Conservation (phyloP, 202 grass and related monocot genomes). For the Thinopyrum obtusiflorum region DNA sequence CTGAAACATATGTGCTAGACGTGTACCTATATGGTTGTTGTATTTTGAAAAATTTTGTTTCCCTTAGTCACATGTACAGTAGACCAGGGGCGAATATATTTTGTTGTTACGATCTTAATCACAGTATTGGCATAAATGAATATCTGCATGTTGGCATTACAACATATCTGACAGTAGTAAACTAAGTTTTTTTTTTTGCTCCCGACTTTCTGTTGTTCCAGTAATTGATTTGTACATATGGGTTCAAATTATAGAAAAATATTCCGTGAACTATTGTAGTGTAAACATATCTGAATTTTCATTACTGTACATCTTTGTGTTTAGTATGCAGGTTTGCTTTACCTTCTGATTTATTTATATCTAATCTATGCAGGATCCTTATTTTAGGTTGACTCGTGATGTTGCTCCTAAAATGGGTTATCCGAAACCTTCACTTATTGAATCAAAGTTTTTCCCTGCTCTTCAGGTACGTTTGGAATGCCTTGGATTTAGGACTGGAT, state of each 20-base stretch:
- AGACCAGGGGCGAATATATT: conserved; percentile 56
- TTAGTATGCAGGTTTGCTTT: background rate
- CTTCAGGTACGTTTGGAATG: conserved; percentile 55
- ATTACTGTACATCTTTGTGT: background rate
- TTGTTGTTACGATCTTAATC: background rate
- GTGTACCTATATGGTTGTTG: too few relatives aligned
- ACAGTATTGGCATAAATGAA: background rate
- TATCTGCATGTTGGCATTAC: conserved; percentile 1
- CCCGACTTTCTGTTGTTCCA: background rate
- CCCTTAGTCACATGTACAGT: conserved; percentile 54
- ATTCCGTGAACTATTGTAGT: background rate
- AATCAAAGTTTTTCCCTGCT: conserved; percentile 97
- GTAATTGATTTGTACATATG: background rate
- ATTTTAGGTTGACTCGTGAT: conserved; percentile 96
- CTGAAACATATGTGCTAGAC: too few relatives aligned
- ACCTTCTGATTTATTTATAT: background rate
- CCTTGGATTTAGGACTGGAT: background rate
- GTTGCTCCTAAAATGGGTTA: conserved; percentile 92
- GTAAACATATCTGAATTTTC: background rate
- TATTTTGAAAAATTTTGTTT: background rate
- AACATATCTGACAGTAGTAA: background rate
- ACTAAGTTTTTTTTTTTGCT: background rate
- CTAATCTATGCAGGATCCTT: conserved; percentile 64
- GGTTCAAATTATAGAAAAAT: background rate
- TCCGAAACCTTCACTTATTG: conserved; percentile 80